Base-by-base conservation (phyloP, 306 rosid species). In the Leucaena leucocephala region DNA sequence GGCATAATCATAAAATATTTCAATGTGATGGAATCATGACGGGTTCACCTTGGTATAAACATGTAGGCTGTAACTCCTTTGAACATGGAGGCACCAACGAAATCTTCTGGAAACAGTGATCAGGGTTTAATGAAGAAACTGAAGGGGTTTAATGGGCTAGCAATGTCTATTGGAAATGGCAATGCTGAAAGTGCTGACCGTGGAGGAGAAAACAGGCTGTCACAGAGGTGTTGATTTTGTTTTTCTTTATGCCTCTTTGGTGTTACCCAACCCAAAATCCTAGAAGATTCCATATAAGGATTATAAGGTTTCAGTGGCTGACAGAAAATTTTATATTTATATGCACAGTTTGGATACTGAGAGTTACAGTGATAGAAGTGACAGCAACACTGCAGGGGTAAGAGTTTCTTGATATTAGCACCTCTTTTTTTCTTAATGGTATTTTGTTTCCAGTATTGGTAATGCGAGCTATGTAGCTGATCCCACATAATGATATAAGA, bases 141-240 rank as follows among this genome's bases (percentile, higher is more conserved):
- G 88, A 92, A 92, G 82, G 91, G 90, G 49, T 94, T 94, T 46
- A 96, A 91, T 82, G 97, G 87, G 42, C 98, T 92, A 76, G 93
- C 93, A 49, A 94, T 94, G 97, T 89, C 98, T 67, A 92, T 92
- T 43, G 98, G 97, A 77, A 92, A 89, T 85, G 88, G 87, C 74
- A 84, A 85, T 72, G 78, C 84, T 80, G 92, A 79, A 79, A 87
- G 80, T 79, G 86, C 86, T 7, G 97, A 86, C 75, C 89, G 79
- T 80, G 92, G 83, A 78, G 82, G 83, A 54, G 97, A 87, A 58
- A 86, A 75, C 78, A 77, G 82, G 84, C 80, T 74, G 59, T 90
- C 97, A 68, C 86, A 85, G 82, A 92, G 98, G 98, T 94, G 89
- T 79, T 75, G 77, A 70, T 55, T 49, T 8, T 16, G 54, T 14